A percentile compares a stretch with the other conserved stretches of the same genome.
These are phyloP conservation scores for Lasiodiplodia citricola DNA, from an alignment of 2,329 filamentous ascomycete species.

Conservation along the genomic window DNA sequence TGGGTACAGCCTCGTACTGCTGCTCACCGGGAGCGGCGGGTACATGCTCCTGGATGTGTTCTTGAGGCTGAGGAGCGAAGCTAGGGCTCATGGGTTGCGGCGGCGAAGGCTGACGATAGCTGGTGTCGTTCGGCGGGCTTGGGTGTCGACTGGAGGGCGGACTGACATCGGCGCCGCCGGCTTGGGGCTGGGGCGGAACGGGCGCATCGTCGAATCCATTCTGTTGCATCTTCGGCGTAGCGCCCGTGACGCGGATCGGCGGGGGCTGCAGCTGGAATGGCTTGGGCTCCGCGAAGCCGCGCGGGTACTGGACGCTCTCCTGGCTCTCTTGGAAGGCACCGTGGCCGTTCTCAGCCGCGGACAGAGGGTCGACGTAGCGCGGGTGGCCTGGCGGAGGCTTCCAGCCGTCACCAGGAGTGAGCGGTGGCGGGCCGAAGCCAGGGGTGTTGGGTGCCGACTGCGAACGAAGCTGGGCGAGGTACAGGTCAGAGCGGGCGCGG, in stretches of 20 bases:
- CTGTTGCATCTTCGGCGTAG: slow-evolving; percentile 73
- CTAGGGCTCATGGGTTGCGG: slow-evolving; percentile 34
- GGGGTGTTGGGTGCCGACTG: slow-evolving; percentile 96
- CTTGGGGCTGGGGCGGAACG: not conserved
- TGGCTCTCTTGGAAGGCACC: slow-evolving; percentile 55
- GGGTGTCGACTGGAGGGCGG: slow-evolving; percentile 12
- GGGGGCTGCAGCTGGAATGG: slow-evolving; percentile 89
- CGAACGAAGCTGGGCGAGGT: slow-evolving; percentile 70
- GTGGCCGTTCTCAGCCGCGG: slow-evolving; percentile 58
- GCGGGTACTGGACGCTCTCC: slow-evolving; percentile 54
- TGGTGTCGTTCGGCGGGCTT: slow-evolving; percentile 17
- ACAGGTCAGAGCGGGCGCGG: slow-evolving; percentile 90
- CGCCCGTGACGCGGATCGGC: slow-evolving; percentile 75
- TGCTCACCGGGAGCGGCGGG: slow-evolving; percentile 78
- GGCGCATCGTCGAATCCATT: slow-evolving; percentile 60
- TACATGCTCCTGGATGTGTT: slow-evolving; percentile 67
- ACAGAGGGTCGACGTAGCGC: slow-evolving; percentile 45
- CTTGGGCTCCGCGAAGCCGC: slow-evolving; percentile 55
- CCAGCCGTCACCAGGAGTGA: slow-evolving; percentile 58
- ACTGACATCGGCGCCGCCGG: not conserved
- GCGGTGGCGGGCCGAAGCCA: slow-evolving; percentile 74
- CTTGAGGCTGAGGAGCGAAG: slow-evolving; percentile 29
- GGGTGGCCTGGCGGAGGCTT: slow-evolving; percentile 51
- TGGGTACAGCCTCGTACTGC: slow-evolving; percentile 83
- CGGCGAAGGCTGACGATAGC: slow-evolving; percentile 31